Base-by-base conservation (phyloP, 768 basidiomycete genomes). In the Galerina marginata region DNA sequence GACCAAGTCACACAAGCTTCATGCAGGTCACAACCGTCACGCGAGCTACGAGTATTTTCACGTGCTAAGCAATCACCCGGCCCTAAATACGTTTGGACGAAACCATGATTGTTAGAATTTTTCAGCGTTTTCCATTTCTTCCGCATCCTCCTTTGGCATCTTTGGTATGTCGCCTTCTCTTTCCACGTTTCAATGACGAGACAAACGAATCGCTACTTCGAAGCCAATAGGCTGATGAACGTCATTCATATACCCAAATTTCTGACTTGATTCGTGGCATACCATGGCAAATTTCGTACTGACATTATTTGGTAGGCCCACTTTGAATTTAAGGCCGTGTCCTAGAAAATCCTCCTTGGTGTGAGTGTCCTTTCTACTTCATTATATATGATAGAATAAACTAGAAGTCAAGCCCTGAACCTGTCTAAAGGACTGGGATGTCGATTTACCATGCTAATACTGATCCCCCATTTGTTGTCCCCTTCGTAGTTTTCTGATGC, bases 401-500 rank as follows among this genome's bases (percentile, higher is more conserved):
- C 86, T 84, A 93, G 91, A 90, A 92, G 91, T 93, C 91, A 93
- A 93, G 91, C 91, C 79, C 91, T 88, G 86, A 93, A 56, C 80
- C 77, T 75, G 83, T 91, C 88, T 85, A 58, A 85, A 82, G 88
- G 88, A 89, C 81, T 73, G 79, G 69, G 74, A 79, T 90, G 89
- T 90, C 81, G 90, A 91, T 78, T 73, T 75, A 82, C 90, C 91
- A 93, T 93, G 91, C 91, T 93, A 93, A 93, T 93, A 83, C 90
- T 93, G 92, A 86, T 72, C 62, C 65, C 55, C 60, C 52, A 43
- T 59, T 46, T 36, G 54, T 50, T 52, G 9, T 2, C 33, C 33
- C 26, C 12, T 56, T 38, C 47, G 45, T 29, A 58, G 16, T 66
- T 59, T 14, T 47, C n/a, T 16, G 15, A 54, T 54, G 29, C 68